Evolutionary conservation across 1,284 basidiomycete genomes (phyloP).

Genomic region (Apiotrichum laibachii): DNA sequence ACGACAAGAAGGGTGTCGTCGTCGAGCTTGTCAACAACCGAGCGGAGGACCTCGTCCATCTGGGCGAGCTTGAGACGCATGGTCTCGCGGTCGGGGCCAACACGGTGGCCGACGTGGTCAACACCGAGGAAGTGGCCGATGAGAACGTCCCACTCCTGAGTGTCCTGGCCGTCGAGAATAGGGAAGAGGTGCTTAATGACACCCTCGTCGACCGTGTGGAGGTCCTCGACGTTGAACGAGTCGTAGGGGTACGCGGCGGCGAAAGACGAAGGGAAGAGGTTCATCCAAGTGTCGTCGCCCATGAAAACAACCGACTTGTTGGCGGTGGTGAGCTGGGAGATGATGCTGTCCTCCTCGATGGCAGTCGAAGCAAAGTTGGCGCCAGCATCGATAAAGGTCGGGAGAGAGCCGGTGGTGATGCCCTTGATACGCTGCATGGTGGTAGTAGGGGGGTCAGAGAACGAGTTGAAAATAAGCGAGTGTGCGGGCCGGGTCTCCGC

Average conservation of each 20-base stretch:
- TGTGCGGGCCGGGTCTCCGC: slow-evolving; percentile 61
- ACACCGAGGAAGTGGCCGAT: slow-evolving; percentile 96
- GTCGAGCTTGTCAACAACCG: slow-evolving; percentile 64
- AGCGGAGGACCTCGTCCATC: slow-evolving; percentile 75
- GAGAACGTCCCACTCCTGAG: slow-evolving; percentile 68
- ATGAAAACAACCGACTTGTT: slow-evolving; percentile 63
- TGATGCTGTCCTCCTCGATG: slow-evolving; percentile 81
- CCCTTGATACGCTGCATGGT: slow-evolving; percentile 95
- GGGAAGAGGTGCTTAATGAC: slow-evolving; percentile 81
- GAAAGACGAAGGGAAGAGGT: slow-evolving; percentile 78
- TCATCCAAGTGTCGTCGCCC: slow-evolving; percentile 96
- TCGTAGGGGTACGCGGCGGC: slow-evolving; percentile 79
- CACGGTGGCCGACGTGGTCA: slow-evolving; percentile 92
- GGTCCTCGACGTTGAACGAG: slow-evolving; percentile 97
- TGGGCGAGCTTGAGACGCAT: slow-evolving; percentile 83
- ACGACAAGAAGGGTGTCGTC: slow-evolving; percentile 86
- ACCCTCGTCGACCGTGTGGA: slow-evolving; percentile 91
- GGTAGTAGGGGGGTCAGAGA: slow-evolving; percentile 91
- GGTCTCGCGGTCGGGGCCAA: slow-evolving; percentile 80
- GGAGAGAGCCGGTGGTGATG: slow-evolving; percentile 89
- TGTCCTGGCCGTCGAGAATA: slow-evolving; percentile 59
- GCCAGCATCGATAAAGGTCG: slow-evolving; percentile 92
- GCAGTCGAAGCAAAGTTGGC: slow-evolving; percentile 85
- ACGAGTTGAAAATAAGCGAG: slow-evolving; percentile 83
- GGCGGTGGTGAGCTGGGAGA: slow-evolving; percentile 57